Base-by-base conservation (phyloP, 1,139 yeast genomes). In the Protomyces gravidus region DNA sequence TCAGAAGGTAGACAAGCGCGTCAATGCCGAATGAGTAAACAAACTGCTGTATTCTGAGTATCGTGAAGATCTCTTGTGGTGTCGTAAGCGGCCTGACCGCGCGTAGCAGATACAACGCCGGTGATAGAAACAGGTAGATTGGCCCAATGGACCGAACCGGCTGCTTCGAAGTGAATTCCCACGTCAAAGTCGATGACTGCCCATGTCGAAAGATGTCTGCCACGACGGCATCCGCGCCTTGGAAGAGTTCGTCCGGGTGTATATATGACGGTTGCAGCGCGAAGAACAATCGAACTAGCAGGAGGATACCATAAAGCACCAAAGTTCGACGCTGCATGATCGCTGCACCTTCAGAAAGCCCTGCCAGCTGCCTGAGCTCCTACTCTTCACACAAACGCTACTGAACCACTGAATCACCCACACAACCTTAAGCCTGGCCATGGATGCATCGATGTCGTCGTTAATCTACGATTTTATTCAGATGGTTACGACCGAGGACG, bases 171-270 rank as follows among this genome's bases (percentile, higher is more conserved):
- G 76, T 69, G 70, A 88, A 92, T 69, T 94, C 99, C 99, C 98
- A 94, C 0, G 97, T 89, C 77, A 1, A 82, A 79, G 45, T 78
- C 30, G 40, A n/a, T 13, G 19, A 52, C 52, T 15, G 53, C n/a
- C 25, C 42, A 62, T 69, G 68, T 70, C 65, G 74, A 71, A 3
- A 85, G 45, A 53, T 17, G 27, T 53, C 51, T 2, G 46, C 58
- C 2, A 36, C 77, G 19, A 92, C 69, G 0, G 87, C 84, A 69
- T 89, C 95, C 33, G 94, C 79, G 23, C 85, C 82, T 71, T 94
- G 99, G 70, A 89, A 88, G 70, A 90, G 96, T 73, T 94, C 99
- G 75, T 94, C 99, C 0, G 98, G 98, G 67, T 94, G 99, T 53
- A 94, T 84, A 69, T 94, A 94, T 0, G 97, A 88, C 46, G 86